These are phyloP conservation scores for Panicum hallii DNA, from an alignment of 202 grass and related monocot species.

Conservation along the genomic window DNA sequence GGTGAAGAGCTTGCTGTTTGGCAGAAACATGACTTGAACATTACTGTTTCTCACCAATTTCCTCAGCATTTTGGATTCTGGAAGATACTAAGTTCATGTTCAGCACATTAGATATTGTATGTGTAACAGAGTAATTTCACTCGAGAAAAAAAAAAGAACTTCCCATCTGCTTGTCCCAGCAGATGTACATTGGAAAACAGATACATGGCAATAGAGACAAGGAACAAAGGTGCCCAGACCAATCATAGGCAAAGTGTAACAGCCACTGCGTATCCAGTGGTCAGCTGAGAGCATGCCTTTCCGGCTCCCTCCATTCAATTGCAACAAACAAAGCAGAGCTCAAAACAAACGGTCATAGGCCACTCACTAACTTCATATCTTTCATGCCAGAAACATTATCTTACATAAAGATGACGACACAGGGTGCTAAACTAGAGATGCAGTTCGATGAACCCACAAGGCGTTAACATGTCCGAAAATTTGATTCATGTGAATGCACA, in stretches of 20 bases:
- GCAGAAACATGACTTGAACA: too few species aligned
- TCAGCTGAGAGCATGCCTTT: too few species aligned
- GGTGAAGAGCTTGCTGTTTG: too few species aligned
- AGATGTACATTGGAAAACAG: neutral
- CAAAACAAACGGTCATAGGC: neutral
- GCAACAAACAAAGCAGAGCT: constrained; percentile 4
- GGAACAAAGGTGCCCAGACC: neutral
- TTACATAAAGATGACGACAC: constrained; percentile 15
- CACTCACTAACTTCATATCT: constrained; percentile 27
- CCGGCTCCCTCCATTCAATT: neutral
- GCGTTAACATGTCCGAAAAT: constrained; percentile 33
- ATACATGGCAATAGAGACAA: neutral
- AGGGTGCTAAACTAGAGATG: neutral
- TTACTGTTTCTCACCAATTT: too few species aligned
- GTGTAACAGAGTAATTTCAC: neutral
- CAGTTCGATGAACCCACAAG: constrained; percentile 23
- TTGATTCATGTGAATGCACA: constrained; percentile 35
- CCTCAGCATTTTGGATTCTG: too few species aligned
- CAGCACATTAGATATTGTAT: neutral
- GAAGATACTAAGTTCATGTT: neutral
- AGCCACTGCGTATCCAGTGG: too few species aligned
- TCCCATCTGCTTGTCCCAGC: neutral
- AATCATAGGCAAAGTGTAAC: neutral
- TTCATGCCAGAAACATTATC: constrained; percentile 26
- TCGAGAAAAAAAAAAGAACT: too few species aligned